Evolutionary conservation across 78 protist genomes (phyloP).

Genomic region (Dictyostelium discoideum): DNA sequence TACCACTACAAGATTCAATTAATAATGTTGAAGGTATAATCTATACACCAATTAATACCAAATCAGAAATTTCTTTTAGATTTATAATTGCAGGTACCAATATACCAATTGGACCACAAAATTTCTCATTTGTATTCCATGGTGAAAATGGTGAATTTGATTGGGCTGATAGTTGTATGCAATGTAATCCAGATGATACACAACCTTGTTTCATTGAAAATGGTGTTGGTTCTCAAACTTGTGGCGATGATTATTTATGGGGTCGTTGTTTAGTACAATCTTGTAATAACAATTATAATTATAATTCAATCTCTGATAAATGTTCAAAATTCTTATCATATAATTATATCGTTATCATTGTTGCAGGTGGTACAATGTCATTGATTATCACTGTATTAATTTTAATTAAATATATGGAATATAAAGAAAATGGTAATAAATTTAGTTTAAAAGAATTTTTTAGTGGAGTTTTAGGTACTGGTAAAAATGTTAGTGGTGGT

Average conservation of each 20-base stretch:
- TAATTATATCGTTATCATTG: constrained; percentile 71
- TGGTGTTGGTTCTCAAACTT: constrained; percentile 38
- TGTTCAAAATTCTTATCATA: constrained; percentile 51
- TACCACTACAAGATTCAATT: constrained; percentile 5
- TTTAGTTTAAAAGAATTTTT: background rate
- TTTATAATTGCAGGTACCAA: constrained; percentile 25
- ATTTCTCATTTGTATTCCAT: constrained; percentile 39
- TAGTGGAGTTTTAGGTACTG: background rate
- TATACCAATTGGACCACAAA: constrained; percentile 52
- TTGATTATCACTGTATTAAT: background rate
- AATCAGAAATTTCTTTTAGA: background rate
- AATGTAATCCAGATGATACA: constrained; percentile 43
- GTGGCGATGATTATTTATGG: constrained; percentile 11
- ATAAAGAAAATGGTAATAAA: background rate
- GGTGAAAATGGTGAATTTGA: constrained; percentile 53
- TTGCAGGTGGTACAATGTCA: constrained; percentile 66
- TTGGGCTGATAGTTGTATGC: constrained; percentile 34
- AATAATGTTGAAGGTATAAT: constrained; percentile 87
- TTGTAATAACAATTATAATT: constrained; percentile 49
- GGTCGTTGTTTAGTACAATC: constrained; percentile 15
- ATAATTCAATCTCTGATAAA: constrained; percentile 23
- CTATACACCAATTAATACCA: background rate
- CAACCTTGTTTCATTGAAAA: constrained; percentile 26
- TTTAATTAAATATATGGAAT: constrained; percentile 23
- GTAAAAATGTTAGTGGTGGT: background rate